Percentiles rank a stretch among this genome's conserved stretches.
Evolutionary conservation across 371 early-diverging fungal genomes (phyloP).

Genomic region (Nosema muscidifuracis): DNA sequence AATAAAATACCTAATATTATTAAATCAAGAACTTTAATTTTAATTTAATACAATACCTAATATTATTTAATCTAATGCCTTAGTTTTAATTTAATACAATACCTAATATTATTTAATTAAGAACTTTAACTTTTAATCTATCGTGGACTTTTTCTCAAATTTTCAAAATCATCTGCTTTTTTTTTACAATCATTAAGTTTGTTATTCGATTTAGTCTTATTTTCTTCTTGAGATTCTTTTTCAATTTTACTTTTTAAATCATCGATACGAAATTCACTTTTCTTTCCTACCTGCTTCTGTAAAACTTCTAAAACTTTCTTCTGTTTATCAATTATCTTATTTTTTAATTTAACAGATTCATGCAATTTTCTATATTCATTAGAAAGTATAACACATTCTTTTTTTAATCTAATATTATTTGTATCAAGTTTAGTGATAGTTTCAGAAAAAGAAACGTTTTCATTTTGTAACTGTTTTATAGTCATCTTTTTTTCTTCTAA

Average conservation of each 20-base stretch:
- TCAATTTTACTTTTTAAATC: slow-evolving; percentile 39
- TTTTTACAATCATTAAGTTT: slow-evolving; percentile 42
- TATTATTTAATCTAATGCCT: too few species aligned
- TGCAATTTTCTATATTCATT: slow-evolving; percentile 40
- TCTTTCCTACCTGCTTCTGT: slow-evolving; percentile 38
- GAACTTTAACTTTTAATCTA: background rate
- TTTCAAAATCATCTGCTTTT: slow-evolving; percentile 50
- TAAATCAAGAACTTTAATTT: too few species aligned
- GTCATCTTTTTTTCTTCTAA: slow-evolving; percentile 13
- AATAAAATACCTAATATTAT: too few species aligned
- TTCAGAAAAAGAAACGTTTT: slow-evolving; percentile 45
- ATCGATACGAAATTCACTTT: slow-evolving; percentile 30
- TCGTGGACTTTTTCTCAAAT: background rate
- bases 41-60: too few species aligned
- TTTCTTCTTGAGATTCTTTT: slow-evolving; percentile 12
- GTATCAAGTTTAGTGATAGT: slow-evolving; percentile 30
- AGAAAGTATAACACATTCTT: slow-evolving; percentile 37
- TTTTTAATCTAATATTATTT: slow-evolving; percentile 48
- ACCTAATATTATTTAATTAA: too few species aligned
- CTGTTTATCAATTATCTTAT: slow-evolving; percentile 46
- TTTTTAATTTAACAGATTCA: slow-evolving; percentile 38
- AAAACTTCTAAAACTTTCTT: slow-evolving; percentile 52
- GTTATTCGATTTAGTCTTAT: slow-evolving; percentile 16
- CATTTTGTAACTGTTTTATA: slow-evolving; percentile 23
- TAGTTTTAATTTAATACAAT: too few species aligned